Evolutionary conservation across 805 yeast species (phyloP), one percentile per base, ranked within the genome.

Genomic region (Wickerhamiella hasegawae): DNA sequence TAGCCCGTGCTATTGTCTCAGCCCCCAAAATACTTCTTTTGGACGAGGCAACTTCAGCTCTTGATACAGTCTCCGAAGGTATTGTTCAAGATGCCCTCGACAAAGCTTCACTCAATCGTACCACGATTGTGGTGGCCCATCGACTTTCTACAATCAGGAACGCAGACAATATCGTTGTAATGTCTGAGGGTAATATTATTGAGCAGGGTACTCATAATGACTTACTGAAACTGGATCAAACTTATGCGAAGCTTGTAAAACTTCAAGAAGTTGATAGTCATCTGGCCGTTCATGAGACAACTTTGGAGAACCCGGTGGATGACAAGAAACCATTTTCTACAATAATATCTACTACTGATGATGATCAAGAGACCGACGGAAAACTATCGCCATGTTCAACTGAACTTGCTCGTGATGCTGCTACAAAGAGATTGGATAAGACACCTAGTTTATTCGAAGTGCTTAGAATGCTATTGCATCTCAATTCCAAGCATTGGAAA

Each of bases 1-100:
- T 73, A 48, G 80, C 79, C 0, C 54, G 80, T 42, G 76, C 77
- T 4, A 58, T 73, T 42, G 66, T 73, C 35, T 67, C 71, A 43
- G 62, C 64, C 32, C 80, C 80, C 1, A 55, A 64, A 14, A 59
- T 73, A 22, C 55, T 73, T 42, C 60, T 73, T 8, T 54, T 73
- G 39, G 79, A 73, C 46, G 79, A 73, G 40, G 73, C 73, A 5
- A 68, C 73, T 0, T 65, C 71, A 5, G 73, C 73, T 3, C 54
- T 68, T 18, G 73, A 68, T 43, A 65, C 62, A 52, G 35, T 33
- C 18, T 33, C 44, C 14, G 48, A 46, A 32, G 46, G 48, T 2
- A 61, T 71, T 5, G 47, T 43, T 4, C 46, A 43, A 28, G 47
- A 43, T 12, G 47, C 46, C 3, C 33, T 43, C 5, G 44, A 43